A percentile compares a stretch with the other conserved stretches of the same genome.
phyloP scores from a whole-genome alignment of 1,139 yeast genomes.

The Hyphopichia pseudoburtonii region DNA sequence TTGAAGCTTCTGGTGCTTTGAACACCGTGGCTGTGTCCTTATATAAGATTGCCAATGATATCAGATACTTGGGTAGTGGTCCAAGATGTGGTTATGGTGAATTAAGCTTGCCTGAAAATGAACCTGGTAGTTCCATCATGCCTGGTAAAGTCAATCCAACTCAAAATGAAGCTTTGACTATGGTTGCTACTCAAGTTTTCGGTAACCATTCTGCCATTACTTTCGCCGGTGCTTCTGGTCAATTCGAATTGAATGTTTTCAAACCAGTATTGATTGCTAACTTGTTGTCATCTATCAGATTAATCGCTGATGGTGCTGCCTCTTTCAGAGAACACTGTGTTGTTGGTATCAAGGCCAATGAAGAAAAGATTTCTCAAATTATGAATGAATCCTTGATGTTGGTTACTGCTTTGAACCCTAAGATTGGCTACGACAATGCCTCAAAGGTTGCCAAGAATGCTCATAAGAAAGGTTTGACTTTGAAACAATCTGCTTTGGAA shows the following conservation, averaged over 20 bases:
- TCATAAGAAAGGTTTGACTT: slow-evolving; percentile 88
- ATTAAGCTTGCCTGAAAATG: slow-evolving; percentile 86
- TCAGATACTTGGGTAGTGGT: slow-evolving; percentile 92
- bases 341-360: slow-evolving; percentile 83
- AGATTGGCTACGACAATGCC: slow-evolving; percentile 92
- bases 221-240: slow-evolving; percentile 93
- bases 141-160: slow-evolving; percentile 98
- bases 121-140: slow-evolving; percentile 96
- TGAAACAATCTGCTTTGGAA: slow-evolving; percentile 85
- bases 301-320: slow-evolving; percentile 76
- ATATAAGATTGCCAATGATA: slow-evolving; percentile 91
- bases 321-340: slow-evolving; percentile 90
- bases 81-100: slow-evolving; percentile 98
- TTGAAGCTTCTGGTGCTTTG: slow-evolving; percentile 89
- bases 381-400: slow-evolving; percentile 90
- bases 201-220: slow-evolving; percentile 91
- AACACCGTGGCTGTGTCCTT: slow-evolving; percentile 87
- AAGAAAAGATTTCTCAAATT: slow-evolving; percentile 73
- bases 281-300: slow-evolving; percentile 75
- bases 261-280: slow-evolving; percentile 89
- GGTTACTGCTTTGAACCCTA: slow-evolving; percentile 93
- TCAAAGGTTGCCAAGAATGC: slow-evolving; percentile 95
- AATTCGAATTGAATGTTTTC: slow-evolving; percentile 91
- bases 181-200: slow-evolving; percentile 92
- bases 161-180: slow-evolving; percentile 93